Conservation (phyloP, 441 rosid genomes). For the Populus hybrid region DNA sequence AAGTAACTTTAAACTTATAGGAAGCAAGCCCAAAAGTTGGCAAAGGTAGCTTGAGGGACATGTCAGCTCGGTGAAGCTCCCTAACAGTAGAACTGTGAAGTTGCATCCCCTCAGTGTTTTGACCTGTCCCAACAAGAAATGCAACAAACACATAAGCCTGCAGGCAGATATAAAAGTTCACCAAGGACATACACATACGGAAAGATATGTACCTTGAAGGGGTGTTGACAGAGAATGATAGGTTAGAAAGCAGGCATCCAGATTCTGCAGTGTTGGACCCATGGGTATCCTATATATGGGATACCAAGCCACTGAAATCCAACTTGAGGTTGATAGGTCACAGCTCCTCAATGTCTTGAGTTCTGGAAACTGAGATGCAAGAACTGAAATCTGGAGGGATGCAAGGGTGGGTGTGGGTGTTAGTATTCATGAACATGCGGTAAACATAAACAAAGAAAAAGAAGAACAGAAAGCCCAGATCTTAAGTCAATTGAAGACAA, state of each 20-base stretch:
- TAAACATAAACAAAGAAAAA: not conserved
- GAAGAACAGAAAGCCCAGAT: not conserved
- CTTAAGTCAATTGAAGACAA: not conserved
- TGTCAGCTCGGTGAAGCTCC: conserved; percentile 32
- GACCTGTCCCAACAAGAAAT: conserved; percentile 29
- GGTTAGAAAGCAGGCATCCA: conserved; percentile 85
- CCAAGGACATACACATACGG: not conserved
- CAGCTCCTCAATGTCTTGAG: conserved; percentile 71
- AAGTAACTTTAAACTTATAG: conserved; percentile 65
- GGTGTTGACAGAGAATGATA: conserved; percentile 70
- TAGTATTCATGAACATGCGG: not conserved
- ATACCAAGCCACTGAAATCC: conserved; percentile 95
- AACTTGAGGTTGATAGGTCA: conserved; percentile 75
- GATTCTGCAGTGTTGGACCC: conserved; percentile 80
- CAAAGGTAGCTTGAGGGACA: conserved; percentile 45
- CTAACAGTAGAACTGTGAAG: conserved; percentile 21
- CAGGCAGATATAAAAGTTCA: not conserved
- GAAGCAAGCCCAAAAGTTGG: conserved; percentile 76
- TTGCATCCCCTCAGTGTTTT: conserved; percentile 25
- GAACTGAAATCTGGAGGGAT: conserved; percentile 51
- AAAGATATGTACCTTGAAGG: conserved; percentile 38
- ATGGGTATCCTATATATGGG: conserved; percentile 89
- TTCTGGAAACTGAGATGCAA: conserved; percentile 63
- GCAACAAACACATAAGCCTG: not conserved
- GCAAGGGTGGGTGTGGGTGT: not conserved